These are phyloP conservation scores for Fusarium sp. DNA, from an alignment of 2,329 filamentous ascomycete genomes.

Conservation along the genomic window DNA sequence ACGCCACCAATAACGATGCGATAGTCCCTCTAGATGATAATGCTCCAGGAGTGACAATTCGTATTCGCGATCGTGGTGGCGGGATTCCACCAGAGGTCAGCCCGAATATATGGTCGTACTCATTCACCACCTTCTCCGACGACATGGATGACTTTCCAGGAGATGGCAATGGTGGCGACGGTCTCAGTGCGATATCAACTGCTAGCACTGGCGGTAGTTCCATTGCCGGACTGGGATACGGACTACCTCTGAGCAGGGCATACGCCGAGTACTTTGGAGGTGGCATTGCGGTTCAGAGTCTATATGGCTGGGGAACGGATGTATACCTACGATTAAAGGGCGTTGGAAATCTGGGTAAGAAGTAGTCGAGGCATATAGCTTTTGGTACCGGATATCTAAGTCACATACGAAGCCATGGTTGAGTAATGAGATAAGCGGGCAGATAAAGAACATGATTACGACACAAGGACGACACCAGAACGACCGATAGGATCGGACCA, in stretches of 20 bases:
- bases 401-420: not conserved
- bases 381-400: not conserved
- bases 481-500: not conserved
- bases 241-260: slow-evolving; percentile 86
- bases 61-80: slow-evolving; percentile 94
- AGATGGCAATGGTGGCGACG: slow-evolving; percentile 57
- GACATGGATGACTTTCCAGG: slow-evolving; percentile 55
- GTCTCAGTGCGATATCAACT: slow-evolving; percentile 78
- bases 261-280: slow-evolving; percentile 99
- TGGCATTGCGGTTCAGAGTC: slow-evolving; percentile 91
- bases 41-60: slow-evolving; percentile 89
- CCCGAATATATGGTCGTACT: slow-evolving; percentile 94
- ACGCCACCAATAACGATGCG: slow-evolving; percentile 56
- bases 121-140: slow-evolving; percentile 91
- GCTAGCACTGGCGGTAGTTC: slow-evolving; percentile 79
- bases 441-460: not conserved
- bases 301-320: slow-evolving; percentile 90
- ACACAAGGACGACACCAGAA: not conserved
- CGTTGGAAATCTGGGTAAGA: slow-evolving; percentile 63
- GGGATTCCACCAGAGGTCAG: slow-evolving; percentile 88
- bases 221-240: slow-evolving; percentile 94
- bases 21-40: slow-evolving; percentile 71
- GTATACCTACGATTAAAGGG: slow-evolving; percentile 74
- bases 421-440: not conserved
- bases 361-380: slow-evolving; percentile 7